Conservation (phyloP, 768 basidiomycete species). For the Tephrocybe sp. region DNA sequence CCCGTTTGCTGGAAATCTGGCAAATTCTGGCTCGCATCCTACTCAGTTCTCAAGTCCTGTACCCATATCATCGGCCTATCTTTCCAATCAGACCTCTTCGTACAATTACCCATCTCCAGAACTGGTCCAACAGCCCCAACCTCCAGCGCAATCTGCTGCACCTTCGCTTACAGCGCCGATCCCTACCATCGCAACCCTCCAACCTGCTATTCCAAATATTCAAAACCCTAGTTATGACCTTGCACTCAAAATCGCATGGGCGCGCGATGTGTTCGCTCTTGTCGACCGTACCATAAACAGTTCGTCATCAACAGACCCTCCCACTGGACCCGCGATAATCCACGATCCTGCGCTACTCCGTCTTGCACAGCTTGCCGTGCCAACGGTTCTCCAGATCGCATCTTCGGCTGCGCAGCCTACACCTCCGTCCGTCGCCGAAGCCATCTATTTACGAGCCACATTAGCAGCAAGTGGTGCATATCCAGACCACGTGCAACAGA, state of each 20-base stretch:
- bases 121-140: constrained; percentile 42
- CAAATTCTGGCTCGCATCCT: neutral
- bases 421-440: constrained; percentile 58
- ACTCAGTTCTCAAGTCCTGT: constrained; percentile 14
- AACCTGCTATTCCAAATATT: constrained; percentile 45
- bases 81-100: constrained; percentile 28
- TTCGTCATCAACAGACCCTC: constrained; percentile 38
- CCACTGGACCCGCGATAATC: constrained; percentile 52
- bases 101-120: constrained; percentile 48
- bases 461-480: constrained; percentile 72
- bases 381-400: constrained; percentile 59
- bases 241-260: constrained; percentile 68
- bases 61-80: constrained; percentile 19
- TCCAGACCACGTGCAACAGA: constrained; percentile 60
- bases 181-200: constrained; percentile 60
- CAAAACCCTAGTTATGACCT: constrained; percentile 58
- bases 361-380: constrained; percentile 63
- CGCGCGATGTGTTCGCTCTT: constrained; percentile 77
- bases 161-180: constrained; percentile 66
- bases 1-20: constrained; percentile 19
- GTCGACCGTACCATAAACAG: constrained; percentile 49
- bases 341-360: constrained; percentile 56
- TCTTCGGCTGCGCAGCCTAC: constrained; percentile 24
- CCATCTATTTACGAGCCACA: constrained; percentile 71
- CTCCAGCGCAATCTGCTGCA: constrained; percentile 26